A percentile compares a stretch with the other conserved stretches of the same genome.
Evolutionary conservation across 305 asterid species (phyloP).

Genomic region (Solanum hybrid): DNA sequence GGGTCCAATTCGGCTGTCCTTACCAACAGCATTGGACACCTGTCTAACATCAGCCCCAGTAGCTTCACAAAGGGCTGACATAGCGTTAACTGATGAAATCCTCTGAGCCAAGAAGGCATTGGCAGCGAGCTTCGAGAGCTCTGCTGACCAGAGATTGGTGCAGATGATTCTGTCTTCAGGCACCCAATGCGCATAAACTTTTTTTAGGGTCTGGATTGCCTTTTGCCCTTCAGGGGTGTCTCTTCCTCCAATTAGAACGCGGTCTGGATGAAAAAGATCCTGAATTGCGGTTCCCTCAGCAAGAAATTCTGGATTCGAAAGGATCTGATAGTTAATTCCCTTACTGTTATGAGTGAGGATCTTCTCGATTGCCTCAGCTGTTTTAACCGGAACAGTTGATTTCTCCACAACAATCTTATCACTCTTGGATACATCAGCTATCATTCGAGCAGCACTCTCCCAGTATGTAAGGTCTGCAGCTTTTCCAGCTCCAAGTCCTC

Average conservation of each 20-base stretch:
- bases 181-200: slow-evolving; percentile 36
- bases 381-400: slow-evolving; percentile 52
- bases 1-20: slow-evolving; percentile 43
- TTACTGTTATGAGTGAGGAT: slow-evolving; percentile 40
- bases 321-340: slow-evolving; percentile 30
- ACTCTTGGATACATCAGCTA: slow-evolving; percentile 45
- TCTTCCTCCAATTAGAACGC: slow-evolving; percentile 37
- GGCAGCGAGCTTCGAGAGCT: slow-evolving; percentile 39
- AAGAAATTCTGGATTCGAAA: slow-evolving; percentile 37
- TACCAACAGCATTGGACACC: slow-evolving; percentile 38
- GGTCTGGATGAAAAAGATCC: slow-evolving; percentile 31
- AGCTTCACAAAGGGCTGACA: slow-evolving; percentile 39
- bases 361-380: slow-evolving; percentile 54
- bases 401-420: slow-evolving; percentile 51
- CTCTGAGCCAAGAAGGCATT: slow-evolving; percentile 44
- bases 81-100: slow-evolving; percentile 37
- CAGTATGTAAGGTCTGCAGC: slow-evolving; percentile 45
- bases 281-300: slow-evolving; percentile 39
- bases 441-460: slow-evolving; percentile 59
- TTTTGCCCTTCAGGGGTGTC: slow-evolving; percentile 28
- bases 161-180: slow-evolving; percentile 32
- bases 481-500: slow-evolving; percentile 43
- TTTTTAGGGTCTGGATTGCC: slow-evolving; percentile 23
- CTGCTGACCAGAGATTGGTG: slow-evolving; percentile 41
- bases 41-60: slow-evolving; percentile 42